Percentiles rank a stretch among this genome's conserved stretches.
These are phyloP conservation scores for Bryum argenteum DNA, from an alignment of 225 moss, liverwort and hornwort genomes.

Conservation along the genomic window DNA sequence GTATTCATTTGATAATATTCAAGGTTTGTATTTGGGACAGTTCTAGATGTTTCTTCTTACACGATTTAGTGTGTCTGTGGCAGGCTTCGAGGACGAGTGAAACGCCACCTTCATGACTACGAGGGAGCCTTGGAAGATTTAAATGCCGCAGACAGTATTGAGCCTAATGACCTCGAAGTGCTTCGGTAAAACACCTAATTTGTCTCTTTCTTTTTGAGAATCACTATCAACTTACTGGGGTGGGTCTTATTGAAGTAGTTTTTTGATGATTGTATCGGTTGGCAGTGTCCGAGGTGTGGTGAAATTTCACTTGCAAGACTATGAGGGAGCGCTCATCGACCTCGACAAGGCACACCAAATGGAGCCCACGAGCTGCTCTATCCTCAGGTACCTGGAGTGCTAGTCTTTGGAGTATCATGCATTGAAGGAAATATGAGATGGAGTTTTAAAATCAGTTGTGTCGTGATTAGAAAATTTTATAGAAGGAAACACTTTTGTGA, in stretches of 20 bases:
- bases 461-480: no score
- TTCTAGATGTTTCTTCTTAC: background rate
- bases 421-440: background rate
- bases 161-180: constrained; percentile 35
- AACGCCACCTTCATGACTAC: constrained; percentile 40
- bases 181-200: no score
- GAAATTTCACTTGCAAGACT: constrained; percentile 43
- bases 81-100: constrained; percentile 42
- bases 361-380: constrained; percentile 29
- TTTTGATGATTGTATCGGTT: constrained; percentile 3
- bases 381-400: constrained; percentile 13
- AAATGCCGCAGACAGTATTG: constrained; percentile 32
- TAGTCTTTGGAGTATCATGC: no score
- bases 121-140: constrained; percentile 38
- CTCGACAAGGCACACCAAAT: constrained; percentile 32
- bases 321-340: constrained; percentile 45
- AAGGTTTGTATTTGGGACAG: background rate
- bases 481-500: no score
- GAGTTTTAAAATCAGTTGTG: background rate
- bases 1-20: background rate
- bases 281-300: constrained; percentile 54
- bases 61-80: constrained; percentile 18
- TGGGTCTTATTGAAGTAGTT: no score
- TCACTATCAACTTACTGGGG: no score
- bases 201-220: no score